phyloP scores from a whole-genome alignment of 202 grass and related monocot genomes.

The Eragrostis tef region DNA sequence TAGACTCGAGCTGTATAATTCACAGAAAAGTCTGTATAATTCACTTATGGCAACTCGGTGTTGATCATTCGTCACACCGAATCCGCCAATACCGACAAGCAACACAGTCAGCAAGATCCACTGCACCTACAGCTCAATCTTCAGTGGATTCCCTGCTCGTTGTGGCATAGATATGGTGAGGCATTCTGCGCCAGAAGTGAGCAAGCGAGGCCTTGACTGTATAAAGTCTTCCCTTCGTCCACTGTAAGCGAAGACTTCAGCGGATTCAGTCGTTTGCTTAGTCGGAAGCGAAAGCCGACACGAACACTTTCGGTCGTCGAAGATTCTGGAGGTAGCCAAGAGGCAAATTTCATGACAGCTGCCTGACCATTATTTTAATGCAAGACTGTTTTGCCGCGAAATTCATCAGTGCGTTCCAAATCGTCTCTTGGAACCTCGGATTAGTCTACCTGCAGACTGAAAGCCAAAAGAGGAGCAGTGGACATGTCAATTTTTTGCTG shows the following conservation, averaged over 20 bases:
- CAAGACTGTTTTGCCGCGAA: not conserved
- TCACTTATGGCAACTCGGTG: not conserved
- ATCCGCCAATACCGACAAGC: not conserved
- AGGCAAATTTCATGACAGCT: not conserved
- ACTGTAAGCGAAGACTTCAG: too few species aligned
- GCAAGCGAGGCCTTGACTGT: not conserved
- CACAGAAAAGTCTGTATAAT: too few species aligned
- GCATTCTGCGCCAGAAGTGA: not conserved
- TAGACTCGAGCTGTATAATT: too few species aligned
- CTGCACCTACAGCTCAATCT: too few species aligned
- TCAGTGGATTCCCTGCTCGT: too few species aligned
- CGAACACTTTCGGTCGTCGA: not conserved
- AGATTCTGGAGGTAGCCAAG: not conserved
- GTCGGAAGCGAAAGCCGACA: not conserved
- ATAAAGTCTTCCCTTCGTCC: not conserved
- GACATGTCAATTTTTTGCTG: too few species aligned
- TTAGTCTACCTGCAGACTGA: not conserved
- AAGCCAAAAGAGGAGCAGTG: not conserved
- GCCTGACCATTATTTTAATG: not conserved
- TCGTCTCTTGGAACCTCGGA: not conserved
- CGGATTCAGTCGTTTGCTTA: not conserved
- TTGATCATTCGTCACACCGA: not conserved
- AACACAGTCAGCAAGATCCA: not conserved
- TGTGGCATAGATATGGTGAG: not conserved
- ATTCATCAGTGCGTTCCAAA: not conserved